These are phyloP conservation scores for Chlorella sp. DNA, from an alignment of 139 green algal species.

Conservation along the genomic window DNA sequence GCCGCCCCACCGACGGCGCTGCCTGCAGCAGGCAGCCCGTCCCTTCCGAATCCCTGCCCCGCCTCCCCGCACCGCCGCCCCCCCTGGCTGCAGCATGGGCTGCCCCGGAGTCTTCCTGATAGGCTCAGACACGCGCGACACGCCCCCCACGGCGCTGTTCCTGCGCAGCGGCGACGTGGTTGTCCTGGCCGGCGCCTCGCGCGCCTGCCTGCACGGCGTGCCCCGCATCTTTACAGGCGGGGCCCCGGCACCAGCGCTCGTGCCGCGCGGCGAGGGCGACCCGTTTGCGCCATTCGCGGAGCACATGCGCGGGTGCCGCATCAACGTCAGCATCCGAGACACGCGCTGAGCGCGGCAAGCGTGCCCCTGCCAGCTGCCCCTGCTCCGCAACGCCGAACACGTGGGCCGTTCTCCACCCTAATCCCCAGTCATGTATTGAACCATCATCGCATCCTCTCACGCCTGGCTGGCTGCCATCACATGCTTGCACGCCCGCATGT, in stretches of 20 bases:
- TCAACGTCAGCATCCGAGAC: constrained; percentile 33
- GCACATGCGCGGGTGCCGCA: constrained; percentile 39
- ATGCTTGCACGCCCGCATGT: no score
- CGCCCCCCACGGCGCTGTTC: constrained; percentile 67
- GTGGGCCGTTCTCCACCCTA: no score
- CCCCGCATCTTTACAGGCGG: constrained; percentile 43
- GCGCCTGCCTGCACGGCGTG: constrained; percentile 78
- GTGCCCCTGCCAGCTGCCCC: background rate
- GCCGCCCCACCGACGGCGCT: no score
- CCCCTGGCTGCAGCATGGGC: no score
- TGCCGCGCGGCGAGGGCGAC: background rate
- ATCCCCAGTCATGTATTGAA: no score
- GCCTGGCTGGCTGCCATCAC: no score
- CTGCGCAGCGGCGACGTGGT: constrained; percentile 83
- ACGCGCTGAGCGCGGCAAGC: background rate
- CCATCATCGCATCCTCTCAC: no score
- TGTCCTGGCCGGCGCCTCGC: constrained; percentile 68
- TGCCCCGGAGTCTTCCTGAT: constrained; percentile 87
- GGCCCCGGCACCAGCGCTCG: background rate
- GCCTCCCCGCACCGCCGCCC: no score
- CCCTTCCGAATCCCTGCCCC: no score
- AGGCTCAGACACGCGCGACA: constrained; percentile 63
- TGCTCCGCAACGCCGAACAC: background rate
- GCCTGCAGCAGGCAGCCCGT: no score
- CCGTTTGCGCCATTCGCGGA: constrained; percentile 17